Evolutionary conservation across 2,329 filamentous ascomycete genomes (phyloP), one percentile per base, ranked within the genome.

Genomic region (Waltergamsia citrina): DNA sequence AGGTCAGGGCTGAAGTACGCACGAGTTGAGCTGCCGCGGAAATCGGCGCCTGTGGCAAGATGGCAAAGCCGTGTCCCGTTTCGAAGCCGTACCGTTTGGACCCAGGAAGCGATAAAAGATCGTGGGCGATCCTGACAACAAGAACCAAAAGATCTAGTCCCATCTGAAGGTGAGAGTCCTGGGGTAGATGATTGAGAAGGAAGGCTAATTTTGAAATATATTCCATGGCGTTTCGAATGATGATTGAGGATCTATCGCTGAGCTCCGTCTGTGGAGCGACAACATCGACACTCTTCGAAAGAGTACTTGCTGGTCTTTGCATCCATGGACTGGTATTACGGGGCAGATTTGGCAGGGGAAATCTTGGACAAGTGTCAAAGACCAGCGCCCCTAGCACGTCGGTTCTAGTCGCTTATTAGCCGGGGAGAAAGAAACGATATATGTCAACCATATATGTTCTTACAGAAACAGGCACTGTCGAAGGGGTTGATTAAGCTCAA

Each of bases 311-410:
- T 6, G n/a, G 16, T 6, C 25, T 27, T 15, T 27, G 25, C 12
- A 12, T 15, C 16, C 12, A 27, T 27, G 7, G n/a, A 14, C 25
- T 7, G 25, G 16, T 7, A 15, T 27, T 12, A 6, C 6, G 16
- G 12, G 7, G 30, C 27, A n/a, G 29, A 32, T 25, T 23, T 22
- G 31, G 34, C 5, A 32, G 7, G 2, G 32, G 36, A 3, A 45
- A 46, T n/a, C 39, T 37, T 2, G 44, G 44, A 6, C n/a, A 23
- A 0, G 24, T 6, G 9, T 46, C 44, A 9, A 33, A 18, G 6
- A 42, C 32, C 34, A 45, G 22, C 2, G 44, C 43, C 1, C 44
- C 44, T 1, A 47, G 24, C 2, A 46, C 26, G 30, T 47, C 44
- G 2, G 37, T 32, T 4, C 25, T 27, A 12, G n/a, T 24, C 22